phyloP scores from a whole-genome alignment of 192 early-diverging fungal genomes.

The Tieghemiomyces parasiticus region DNA sequence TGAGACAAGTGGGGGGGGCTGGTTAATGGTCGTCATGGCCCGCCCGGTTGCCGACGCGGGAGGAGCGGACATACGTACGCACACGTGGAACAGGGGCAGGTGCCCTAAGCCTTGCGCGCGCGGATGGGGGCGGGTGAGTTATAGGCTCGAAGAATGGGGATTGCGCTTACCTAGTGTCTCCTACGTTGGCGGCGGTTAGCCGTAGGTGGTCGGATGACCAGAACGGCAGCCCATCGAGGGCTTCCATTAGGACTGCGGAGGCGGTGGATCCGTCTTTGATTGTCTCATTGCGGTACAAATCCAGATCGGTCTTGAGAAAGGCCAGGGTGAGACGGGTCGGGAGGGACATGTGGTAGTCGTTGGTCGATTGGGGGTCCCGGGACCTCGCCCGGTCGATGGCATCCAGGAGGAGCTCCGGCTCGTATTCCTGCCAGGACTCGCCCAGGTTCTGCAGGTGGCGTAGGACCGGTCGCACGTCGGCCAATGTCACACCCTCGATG shows the following conservation, averaged over 20 bases:
- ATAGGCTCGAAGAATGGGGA: too few species aligned
- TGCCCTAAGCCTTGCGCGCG: too few species aligned
- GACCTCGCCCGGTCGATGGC: constrained; percentile 1
- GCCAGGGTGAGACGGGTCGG: constrained; percentile 35
- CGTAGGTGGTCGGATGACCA: constrained; percentile 35
- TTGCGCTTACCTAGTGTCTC: constrained; percentile 33
- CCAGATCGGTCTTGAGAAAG: constrained; percentile 30
- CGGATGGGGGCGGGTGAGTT: too few species aligned
- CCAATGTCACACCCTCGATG: constrained; percentile 25
- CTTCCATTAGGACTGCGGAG: constrained; percentile 31
- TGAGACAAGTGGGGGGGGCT: too few species aligned
- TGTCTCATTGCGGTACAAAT: constrained; percentile 16
- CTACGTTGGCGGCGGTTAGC: constrained; percentile 36
- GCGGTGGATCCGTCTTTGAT: constrained; percentile 38
- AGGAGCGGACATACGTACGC: too few species aligned
- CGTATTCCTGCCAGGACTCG: constrained; percentile 31
- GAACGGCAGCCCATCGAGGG: constrained; percentile 30
- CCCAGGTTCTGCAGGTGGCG: constrained; percentile 22
- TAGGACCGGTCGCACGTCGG: constrained; percentile 23
- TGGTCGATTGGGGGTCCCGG: neutral
- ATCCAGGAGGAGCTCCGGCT: neutral
- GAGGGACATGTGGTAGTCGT: constrained; percentile 21
- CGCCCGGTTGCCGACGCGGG: too few species aligned
- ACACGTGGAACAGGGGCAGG: too few species aligned
- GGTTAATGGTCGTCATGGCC: too few species aligned